These are phyloP conservation scores for Botrytis tulipae DNA, from an alignment of 2,329 filamentous ascomycete genomes.

Conservation along the genomic window DNA sequence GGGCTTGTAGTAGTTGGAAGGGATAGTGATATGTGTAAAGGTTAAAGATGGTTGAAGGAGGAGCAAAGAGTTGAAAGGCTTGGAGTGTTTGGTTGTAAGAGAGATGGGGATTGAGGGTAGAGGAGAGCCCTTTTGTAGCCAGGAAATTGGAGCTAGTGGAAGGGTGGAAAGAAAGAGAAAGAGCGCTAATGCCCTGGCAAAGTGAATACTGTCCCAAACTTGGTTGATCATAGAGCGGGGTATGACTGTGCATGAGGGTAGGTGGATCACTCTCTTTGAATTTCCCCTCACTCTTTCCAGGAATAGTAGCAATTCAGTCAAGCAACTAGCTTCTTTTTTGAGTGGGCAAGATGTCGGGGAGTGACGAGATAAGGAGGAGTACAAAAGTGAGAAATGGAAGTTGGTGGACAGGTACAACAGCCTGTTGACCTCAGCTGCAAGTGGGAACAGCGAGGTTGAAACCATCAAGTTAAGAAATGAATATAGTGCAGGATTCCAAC, in stretches of 20 bases:
- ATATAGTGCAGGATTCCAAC: not conserved
- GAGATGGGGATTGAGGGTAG: not conserved
- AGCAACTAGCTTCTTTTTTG: not conserved
- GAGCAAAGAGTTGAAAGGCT: not conserved
- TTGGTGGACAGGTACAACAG: not conserved
- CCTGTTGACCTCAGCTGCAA: not conserved
- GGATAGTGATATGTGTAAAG: not conserved
- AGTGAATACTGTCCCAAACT: not conserved
- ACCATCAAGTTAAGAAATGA: not conserved
- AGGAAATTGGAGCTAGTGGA: not conserved
- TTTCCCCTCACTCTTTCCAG: not conserved
- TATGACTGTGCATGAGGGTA: not conserved
- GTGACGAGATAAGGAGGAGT: not conserved
- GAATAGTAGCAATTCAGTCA: not conserved
- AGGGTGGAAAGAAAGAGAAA: not conserved
- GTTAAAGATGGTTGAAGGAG: conserved; percentile 7
- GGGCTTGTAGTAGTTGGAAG: not conserved
- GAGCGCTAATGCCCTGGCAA: too few species aligned
- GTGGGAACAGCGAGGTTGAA: not conserved
- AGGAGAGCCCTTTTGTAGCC: not conserved
- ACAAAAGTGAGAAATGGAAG: not conserved
- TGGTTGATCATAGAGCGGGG: not conserved
- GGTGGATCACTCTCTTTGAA: not conserved
- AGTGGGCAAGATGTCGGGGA: not conserved
- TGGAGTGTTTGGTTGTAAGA: not conserved